Evolutionary conservation across 805 yeast genomes (phyloP), one percentile per base, ranked within the genome.

Genomic region (Candida ortonii): DNA sequence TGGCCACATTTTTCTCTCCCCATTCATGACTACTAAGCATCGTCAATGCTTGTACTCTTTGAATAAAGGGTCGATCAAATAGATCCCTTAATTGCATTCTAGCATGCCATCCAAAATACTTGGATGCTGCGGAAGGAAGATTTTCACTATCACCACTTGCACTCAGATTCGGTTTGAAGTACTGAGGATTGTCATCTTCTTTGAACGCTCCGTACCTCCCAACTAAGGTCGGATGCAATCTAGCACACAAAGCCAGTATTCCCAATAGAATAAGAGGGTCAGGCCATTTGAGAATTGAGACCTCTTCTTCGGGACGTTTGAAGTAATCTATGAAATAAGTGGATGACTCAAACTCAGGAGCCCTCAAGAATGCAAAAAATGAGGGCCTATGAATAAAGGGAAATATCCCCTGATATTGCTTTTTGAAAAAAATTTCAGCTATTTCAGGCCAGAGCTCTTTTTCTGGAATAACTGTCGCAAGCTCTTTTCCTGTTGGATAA

Each of bases 31-130:
- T 55, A 34, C 66, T 59, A 4, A 64, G 41, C 31, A 65, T 55
- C 1, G 61, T 38, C 18, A 65, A 43, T 3, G 68, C 66, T 38
- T 64, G 70, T 5, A 63, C 57, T 19, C 66, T 36, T 30, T 60
- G 67, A 5, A 65, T 47, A 4, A 65, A 47, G 2, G 70, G 68
- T 33, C 57, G 53, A 39, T 64, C 70, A 43, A 64, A 63, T 6
- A 56, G 59, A 19, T 60, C 57, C 22, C 50, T 50, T n/a, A 64
- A 33, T 4, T 45, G 22, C 23, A 43, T 46, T 28, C 66, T 47
- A 6, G 68, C 65, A 40, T 62, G 65, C 59, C 63, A 63, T 1
- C 64, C 67, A 47, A 64, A 64, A 39, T 64, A 64, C 15, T 53
- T 57, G 3, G 67, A 60, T 1, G 67, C 59, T 24, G 59, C 52